Evolutionary conservation across 1,284 basidiomycete genomes (phyloP).

Genomic region (Puccinia horiana): DNA sequence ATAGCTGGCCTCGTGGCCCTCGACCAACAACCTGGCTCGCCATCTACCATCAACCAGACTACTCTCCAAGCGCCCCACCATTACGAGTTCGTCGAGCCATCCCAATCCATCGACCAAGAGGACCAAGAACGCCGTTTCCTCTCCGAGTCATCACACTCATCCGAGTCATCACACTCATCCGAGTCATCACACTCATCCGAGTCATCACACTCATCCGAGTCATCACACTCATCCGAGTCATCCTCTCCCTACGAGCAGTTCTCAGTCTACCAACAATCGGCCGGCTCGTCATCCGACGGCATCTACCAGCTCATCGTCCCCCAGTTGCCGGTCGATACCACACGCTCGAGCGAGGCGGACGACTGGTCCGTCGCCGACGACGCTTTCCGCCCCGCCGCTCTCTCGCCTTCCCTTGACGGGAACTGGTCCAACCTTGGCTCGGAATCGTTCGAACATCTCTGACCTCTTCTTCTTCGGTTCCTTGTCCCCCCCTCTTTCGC

Average conservation of each 20-base stretch:
- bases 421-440: slow-evolving; percentile 26
- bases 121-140: too few relatives aligned
- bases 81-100: background rate
- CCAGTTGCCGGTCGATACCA: background rate
- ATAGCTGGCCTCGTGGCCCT: background rate
- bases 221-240: too few relatives aligned
- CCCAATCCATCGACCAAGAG: background rate
- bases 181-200: background rate
- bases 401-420: slow-evolving; percentile 15
- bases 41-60: background rate
- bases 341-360: background rate
- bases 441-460: slow-evolving; percentile 15
- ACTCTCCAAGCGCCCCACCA: background rate
- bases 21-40: background rate
- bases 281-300: background rate
- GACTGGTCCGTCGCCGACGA: slow-evolving; percentile 1
- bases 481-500: background rate
- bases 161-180: too few relatives aligned
- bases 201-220: background rate
- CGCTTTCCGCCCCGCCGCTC: background rate
- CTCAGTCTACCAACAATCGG: too few relatives aligned
- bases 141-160: too few relatives aligned
- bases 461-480: background rate
- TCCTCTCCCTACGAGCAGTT: too few relatives aligned
- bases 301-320: background rate